Conservation (phyloP, 768 basidiomycete genomes). For the Termitomyces sp. region DNA sequence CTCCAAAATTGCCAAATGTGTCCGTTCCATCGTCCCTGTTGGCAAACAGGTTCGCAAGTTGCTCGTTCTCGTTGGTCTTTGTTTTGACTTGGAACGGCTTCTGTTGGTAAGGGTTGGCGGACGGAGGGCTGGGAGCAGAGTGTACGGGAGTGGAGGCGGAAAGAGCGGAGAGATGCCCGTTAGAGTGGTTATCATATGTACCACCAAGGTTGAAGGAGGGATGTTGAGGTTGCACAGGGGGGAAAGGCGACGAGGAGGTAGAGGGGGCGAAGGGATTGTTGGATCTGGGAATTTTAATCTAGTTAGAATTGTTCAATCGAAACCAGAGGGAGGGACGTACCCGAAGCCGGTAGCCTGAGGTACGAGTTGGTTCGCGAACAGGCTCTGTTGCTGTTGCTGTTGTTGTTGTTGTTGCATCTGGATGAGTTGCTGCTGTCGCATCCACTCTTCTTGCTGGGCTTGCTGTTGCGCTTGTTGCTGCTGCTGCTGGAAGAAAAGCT, state of each 20-base stretch:
- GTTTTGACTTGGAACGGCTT: constrained; percentile 37
- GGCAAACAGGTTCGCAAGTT: constrained; percentile 81
- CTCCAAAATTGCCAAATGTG: constrained; percentile 90
- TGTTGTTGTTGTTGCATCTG: constrained; percentile 54
- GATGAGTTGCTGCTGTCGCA: constrained; percentile 40
- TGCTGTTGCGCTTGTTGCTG: constrained; percentile 50
- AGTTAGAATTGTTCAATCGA: constrained; percentile 20
- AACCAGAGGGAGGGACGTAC: constrained; percentile 34
- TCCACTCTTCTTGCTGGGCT: constrained; percentile 43
- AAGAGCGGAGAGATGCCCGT: constrained; percentile 41
- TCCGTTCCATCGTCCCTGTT: constrained; percentile 91
- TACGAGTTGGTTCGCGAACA: constrained; percentile 17
- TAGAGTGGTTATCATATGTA: constrained; percentile 57
- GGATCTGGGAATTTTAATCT: constrained; percentile 45
- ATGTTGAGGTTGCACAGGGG: constrained; percentile 26
- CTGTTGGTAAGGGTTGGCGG: constrained; percentile 23
- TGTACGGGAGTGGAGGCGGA: constrained; percentile 33
- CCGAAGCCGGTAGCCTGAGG: constrained; percentile 77
- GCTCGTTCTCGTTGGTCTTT: constrained; percentile 56
- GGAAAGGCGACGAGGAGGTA: constrained; percentile 27
- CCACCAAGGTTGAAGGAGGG: constrained; percentile 69
- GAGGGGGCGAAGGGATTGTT: constrained; percentile 93
- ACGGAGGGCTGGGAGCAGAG: constrained; percentile 17
- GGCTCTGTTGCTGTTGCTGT: constrained; percentile 55
- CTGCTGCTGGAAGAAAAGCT: constrained; percentile 56